phyloP scores from a whole-genome alignment of 768 basidiomycete species.

The Mycena capillaripes region DNA sequence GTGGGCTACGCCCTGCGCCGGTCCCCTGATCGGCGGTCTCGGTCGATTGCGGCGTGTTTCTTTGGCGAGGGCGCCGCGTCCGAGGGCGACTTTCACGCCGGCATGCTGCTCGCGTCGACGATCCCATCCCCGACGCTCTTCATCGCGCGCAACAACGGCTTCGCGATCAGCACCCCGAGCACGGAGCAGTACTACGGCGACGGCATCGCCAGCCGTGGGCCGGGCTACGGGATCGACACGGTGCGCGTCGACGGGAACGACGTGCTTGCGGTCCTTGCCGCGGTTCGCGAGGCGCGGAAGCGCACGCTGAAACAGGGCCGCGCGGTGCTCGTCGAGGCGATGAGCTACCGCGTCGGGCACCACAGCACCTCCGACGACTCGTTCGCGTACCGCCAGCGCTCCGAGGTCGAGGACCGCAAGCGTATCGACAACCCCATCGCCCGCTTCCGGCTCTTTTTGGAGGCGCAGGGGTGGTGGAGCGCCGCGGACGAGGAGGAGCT shows the following conservation, averaged over 20 bases:
- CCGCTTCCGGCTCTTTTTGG: slow-evolving; percentile 89
- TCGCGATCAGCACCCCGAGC: slow-evolving; percentile 94
- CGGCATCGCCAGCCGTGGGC: slow-evolving; percentile 92
- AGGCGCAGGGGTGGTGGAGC: slow-evolving; percentile 89
- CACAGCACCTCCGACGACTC: slow-evolving; percentile 97
- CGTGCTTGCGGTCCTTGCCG: slow-evolving; percentile 83
- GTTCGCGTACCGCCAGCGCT: slow-evolving; percentile 89
- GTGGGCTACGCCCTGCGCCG: slow-evolving; percentile 92
- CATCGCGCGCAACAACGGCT: slow-evolving; percentile 88
- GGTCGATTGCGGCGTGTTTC: slow-evolving; percentile 88
- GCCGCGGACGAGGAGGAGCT: slow-evolving; percentile 79
- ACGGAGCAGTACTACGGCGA: slow-evolving; percentile 93
- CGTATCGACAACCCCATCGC: slow-evolving; percentile 91
- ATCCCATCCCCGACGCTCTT: slow-evolving; percentile 82
- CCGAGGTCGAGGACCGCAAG: slow-evolving; percentile 94
- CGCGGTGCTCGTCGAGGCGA: slow-evolving; percentile 89
- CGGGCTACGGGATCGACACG: slow-evolving; percentile 93
- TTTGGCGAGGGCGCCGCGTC: slow-evolving; percentile 96
- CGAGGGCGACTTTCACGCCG: slow-evolving; percentile 97
- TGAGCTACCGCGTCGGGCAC: slow-evolving; percentile 96
- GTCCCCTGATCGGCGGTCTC: slow-evolving; percentile 74
- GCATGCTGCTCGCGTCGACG: slow-evolving; percentile 83
- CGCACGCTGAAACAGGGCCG: slow-evolving; percentile 84
- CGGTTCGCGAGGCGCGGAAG: slow-evolving; percentile 78
- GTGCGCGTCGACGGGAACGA: slow-evolving; percentile 96